Evolutionary conservation across 1,284 basidiomycete genomes (phyloP), one percentile per base, ranked within the genome.

Genomic region (Leccinum fallax): DNA sequence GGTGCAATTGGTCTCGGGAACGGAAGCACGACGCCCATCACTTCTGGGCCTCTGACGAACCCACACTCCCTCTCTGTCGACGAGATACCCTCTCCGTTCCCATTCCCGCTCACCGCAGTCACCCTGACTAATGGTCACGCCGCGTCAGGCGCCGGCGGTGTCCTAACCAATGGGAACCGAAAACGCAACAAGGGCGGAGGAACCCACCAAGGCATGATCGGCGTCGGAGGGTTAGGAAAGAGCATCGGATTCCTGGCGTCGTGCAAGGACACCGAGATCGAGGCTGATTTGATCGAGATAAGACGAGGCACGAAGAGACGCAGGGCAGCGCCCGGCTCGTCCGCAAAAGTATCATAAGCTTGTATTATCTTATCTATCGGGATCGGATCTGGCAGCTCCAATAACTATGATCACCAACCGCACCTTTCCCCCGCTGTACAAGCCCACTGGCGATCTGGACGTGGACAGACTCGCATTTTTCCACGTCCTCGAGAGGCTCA

Each of bases 381-480:
- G 70, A 64, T 69, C 72, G 69, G 63, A 28, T 54, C 70, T 43
- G 10, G 19, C 40, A 8, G 40, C 9, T 19, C n/a, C 10, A 43
- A 49, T 21, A 8, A 49, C 13, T 26, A 49, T 66, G 16, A 43
- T 58, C 51, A 53, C 60, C 8, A 74, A 68, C 40, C 78, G 82
- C 1, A 65, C 67, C 0, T 87, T 87, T 65, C 83, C 83, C 16
- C 85, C 85, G 0, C 74, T 83, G 2, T 90, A 87, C 66, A 72
- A 73, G 21, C 78, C 86, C 0, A 82, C 82, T 0, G 88, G 90
- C 2, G 79, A 90, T 64, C 73, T 70, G 28, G 80, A 83, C 10
- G 70, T 77, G 6, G 93, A 96, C 71, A 85, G 87, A 57, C 84
- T 97, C 4, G 94, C 91, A 0, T 97, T 97, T 74, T 89, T 97